Percentiles rank a stretch among this genome's conserved stretches.
phyloP scores from a whole-genome alignment of 495 filamentous ascomycete genomes.

The Aspergillus steynii region DNA sequence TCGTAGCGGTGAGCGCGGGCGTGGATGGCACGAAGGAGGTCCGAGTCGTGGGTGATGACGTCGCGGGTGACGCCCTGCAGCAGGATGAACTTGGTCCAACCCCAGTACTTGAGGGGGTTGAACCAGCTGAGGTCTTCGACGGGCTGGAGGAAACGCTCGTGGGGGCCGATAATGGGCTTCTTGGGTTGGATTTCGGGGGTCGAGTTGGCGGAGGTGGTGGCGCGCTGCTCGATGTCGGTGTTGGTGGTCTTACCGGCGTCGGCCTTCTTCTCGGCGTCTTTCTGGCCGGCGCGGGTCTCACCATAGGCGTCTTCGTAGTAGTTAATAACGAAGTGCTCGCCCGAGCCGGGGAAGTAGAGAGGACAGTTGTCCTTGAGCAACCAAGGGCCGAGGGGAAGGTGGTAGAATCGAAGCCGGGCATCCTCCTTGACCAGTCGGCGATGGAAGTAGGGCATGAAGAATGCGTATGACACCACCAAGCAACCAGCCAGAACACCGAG shows the following conservation, averaged over 20 bases:
- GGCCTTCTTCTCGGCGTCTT: constrained; percentile 8
- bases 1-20: constrained; percentile 64
- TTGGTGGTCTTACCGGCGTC: constrained; percentile 56
- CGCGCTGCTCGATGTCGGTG: constrained; percentile 63
- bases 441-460: constrained; percentile 65
- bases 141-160: constrained; percentile 37
- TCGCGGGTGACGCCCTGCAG: constrained; percentile 64
- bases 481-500: constrained; percentile 58
- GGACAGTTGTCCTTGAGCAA: constrained; percentile 47
- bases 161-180: constrained; percentile 25
- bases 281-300: constrained; percentile 25
- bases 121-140: constrained; percentile 30
- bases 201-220: constrained; percentile 37
- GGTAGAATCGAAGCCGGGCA: constrained; percentile 55
- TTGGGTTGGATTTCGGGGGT: constrained; percentile 29
- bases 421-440: constrained; percentile 58
- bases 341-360: constrained; percentile 49
- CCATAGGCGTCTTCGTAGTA: constrained; percentile 50
- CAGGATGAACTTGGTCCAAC: constrained; percentile 43
- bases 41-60: constrained; percentile 49
- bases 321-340: constrained; percentile 43
- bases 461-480: constrained; percentile 50
- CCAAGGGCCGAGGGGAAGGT: constrained; percentile 57
- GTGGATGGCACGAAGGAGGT: constrained; percentile 54
- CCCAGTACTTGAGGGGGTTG: constrained; percentile 40